Conservation (phyloP, 257 asterid species). For the Echites panduratus region DNA sequence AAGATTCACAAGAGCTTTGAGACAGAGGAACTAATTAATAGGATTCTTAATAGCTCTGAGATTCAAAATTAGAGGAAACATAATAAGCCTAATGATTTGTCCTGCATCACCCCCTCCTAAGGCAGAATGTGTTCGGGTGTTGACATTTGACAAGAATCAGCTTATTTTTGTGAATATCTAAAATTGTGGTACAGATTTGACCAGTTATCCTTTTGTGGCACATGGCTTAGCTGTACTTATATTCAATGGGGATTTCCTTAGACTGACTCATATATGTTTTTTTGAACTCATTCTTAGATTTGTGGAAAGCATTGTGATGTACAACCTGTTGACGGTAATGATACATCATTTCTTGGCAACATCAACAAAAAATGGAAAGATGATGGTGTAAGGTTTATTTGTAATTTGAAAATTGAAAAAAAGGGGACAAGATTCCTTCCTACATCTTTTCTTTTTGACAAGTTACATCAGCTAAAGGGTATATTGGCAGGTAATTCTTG, state of each 20-base stretch:
- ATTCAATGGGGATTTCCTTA: background rate
- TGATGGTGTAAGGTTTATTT: constrained; percentile 53
- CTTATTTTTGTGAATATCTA: background rate
- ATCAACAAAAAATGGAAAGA: constrained; percentile 64
- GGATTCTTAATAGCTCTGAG: too few relatives aligned
- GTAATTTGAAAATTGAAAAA: constrained; percentile 4
- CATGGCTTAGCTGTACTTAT: constrained; percentile 11
- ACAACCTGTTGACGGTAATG: constrained; percentile 54
- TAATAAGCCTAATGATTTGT: background rate
- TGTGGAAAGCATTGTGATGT: constrained; percentile 56
- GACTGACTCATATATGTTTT: constrained; percentile 18
- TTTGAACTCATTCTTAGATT: constrained; percentile 36
- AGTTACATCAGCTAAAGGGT: too few relatives aligned
- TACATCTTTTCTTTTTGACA: too few relatives aligned
- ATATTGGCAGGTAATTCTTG: constrained; percentile 29
- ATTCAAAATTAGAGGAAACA: background rate
- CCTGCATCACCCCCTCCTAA: background rate
- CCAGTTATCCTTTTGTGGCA: background rate
- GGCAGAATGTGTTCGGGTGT: background rate
- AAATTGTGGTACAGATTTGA: background rate
- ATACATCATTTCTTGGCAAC: constrained; percentile 64
- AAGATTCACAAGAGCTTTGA: too few relatives aligned
- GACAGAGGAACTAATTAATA: too few relatives aligned
- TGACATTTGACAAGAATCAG: background rate
- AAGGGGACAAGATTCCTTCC: too few relatives aligned